phyloP scores from a whole-genome alignment of 176 grass and related monocot genomes.

The Dactylis glomerata region DNA sequence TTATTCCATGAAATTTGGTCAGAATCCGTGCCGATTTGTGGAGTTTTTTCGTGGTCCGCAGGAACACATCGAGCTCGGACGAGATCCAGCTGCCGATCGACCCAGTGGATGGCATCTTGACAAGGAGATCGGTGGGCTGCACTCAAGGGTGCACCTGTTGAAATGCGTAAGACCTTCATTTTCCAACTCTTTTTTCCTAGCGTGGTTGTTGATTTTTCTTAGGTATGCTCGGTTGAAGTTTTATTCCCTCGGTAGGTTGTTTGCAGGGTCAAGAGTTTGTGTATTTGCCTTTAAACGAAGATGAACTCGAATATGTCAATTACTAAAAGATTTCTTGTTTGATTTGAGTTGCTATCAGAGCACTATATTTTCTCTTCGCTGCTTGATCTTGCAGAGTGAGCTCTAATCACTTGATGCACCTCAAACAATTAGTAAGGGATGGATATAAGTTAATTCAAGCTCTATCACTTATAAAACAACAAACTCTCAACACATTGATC shows the following conservation, averaged over 20 bases:
- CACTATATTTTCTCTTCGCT: no score
- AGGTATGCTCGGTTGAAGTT: neutral
- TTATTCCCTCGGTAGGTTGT: neutral
- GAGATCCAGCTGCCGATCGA: constrained; percentile 73
- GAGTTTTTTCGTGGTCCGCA: neutral
- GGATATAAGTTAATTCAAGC: no score
- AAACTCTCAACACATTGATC: no score
- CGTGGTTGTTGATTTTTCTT: neutral
- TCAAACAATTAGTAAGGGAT: no score
- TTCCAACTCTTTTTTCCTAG: neutral
- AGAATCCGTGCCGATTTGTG: neutral
- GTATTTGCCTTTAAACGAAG: no score
- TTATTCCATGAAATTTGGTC: neutral
- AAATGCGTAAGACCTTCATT: constrained; percentile 49
- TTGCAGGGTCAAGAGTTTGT: neutral
- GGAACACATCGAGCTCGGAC: constrained; percentile 42
- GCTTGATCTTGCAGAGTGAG: no score
- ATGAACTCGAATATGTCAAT: no score
- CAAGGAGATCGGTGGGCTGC: constrained; percentile 58
- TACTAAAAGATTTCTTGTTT: no score
- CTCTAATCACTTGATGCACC: no score
- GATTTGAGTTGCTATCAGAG: no score
- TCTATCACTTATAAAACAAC: no score
- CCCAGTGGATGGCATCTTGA: constrained; percentile 55
- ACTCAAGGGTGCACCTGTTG: constrained; percentile 38